phyloP scores from a whole-genome alignment of 2,329 filamentous ascomycete species.

The Myriosclerotinia curreyana region DNA sequence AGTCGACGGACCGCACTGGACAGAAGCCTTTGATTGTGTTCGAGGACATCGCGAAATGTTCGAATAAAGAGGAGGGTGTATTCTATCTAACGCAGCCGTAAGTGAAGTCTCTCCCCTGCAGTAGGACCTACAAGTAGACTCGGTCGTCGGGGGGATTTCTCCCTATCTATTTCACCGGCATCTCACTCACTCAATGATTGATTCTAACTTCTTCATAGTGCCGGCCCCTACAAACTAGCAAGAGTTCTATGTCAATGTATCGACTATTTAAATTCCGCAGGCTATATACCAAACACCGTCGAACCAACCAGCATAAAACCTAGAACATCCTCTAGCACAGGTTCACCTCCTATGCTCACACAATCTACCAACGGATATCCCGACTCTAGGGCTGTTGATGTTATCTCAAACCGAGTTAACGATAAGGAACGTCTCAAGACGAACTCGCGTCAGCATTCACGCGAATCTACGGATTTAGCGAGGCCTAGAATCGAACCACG shows the following conservation, averaged over 20 bases:
- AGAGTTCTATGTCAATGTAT: slow-evolving; percentile 25
- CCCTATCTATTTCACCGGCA: not conserved
- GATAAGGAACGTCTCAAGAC: no score
- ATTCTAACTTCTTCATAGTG: slow-evolving; percentile 22
- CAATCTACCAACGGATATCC: not conserved
- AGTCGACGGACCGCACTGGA: not conserved
- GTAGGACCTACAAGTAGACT: no score
- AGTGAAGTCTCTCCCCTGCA: slow-evolving; percentile 5
- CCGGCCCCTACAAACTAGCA: slow-evolving; percentile 30
- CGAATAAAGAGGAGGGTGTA: slow-evolving; percentile 19
- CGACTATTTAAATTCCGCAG: slow-evolving; percentile 20
- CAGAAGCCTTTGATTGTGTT: slow-evolving; percentile 28
- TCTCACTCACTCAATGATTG: not conserved
- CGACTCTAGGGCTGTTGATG: not conserved
- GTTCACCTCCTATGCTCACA: not conserved
- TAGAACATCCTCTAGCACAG: not conserved
- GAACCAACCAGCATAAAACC: not conserved
- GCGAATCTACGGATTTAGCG: not conserved
- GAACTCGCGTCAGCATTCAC: not conserved
- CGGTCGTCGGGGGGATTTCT: not conserved
- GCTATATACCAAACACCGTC: not conserved
- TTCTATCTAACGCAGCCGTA: slow-evolving; percentile 29
- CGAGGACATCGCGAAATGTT: slow-evolving; percentile 23
- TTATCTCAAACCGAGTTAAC: not conserved
- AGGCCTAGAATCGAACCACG: not conserved